A percentile compares a stretch with the other conserved stretches of the same genome.
These are phyloP conservation scores for Cutaneotrichosporon arboriforme DNA, from an alignment of 1,284 basidiomycete genomes.

Conservation along the genomic window DNA sequence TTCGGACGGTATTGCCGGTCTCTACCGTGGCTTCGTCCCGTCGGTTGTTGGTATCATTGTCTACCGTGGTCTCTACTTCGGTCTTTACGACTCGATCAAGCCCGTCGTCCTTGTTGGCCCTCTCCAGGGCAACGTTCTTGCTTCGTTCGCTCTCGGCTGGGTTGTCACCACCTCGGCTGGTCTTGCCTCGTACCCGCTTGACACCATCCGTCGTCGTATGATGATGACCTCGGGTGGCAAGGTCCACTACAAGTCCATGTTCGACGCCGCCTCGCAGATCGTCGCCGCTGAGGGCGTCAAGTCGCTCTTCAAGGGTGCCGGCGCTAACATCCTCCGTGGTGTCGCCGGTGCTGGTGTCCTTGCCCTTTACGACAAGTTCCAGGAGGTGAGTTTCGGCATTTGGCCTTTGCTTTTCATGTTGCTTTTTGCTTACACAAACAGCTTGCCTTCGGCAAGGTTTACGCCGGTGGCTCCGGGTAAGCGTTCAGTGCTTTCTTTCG, in stretches of 20 bases:
- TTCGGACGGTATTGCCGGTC: constrained; percentile 78
- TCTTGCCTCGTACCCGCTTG: constrained; percentile 90
- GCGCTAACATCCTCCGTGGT: constrained; percentile 59
- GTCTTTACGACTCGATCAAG: constrained; percentile 91
- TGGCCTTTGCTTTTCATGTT: neutral
- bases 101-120: constrained; percentile 84
- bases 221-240: constrained; percentile 81
- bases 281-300: constrained; percentile 56
- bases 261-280: constrained; percentile 62
- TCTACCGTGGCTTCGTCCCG: constrained; percentile 92
- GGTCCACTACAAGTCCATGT: constrained; percentile 54
- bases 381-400: neutral
- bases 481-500: constrained; percentile 5
- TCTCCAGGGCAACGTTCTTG: constrained; percentile 82
- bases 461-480: constrained; percentile 49
- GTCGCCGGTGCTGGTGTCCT: constrained; percentile 68
- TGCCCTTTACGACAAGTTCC: constrained; percentile 56
- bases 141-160: constrained; percentile 86
- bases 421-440: constrained; percentile 28
- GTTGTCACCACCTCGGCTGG: constrained; percentile 93
- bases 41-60: constrained; percentile 93
- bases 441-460: constrained; percentile 91
- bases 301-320: constrained; percentile 58
- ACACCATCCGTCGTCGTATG: constrained; percentile 94
- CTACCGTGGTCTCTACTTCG: constrained; percentile 75